Percentiles rank a stretch among this genome's conserved stretches.
Evolutionary conservation across 768 basidiomycete genomes (phyloP).

Genomic region (Rhizopogon vinicolor): DNA sequence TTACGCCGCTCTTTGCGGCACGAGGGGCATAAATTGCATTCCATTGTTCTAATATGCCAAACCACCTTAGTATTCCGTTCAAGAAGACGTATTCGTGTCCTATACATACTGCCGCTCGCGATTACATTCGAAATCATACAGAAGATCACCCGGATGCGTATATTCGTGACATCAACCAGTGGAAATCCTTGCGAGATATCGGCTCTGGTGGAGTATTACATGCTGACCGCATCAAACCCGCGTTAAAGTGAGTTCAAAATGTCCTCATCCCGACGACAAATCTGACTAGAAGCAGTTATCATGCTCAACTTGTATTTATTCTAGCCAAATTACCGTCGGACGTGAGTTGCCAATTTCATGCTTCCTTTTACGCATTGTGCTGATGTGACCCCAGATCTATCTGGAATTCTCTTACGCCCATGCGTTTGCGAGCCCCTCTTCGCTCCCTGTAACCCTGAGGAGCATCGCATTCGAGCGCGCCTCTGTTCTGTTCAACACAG

Average conservation of each 20-base stretch:
- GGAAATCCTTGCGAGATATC: constrained; percentile 61
- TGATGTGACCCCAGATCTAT: constrained; percentile 45
- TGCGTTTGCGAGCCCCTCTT: constrained; percentile 49
- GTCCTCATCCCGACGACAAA: neutral
- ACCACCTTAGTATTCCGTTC: constrained; percentile 70
- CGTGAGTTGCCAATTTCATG: constrained; percentile 33
- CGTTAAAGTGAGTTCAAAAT: constrained; percentile 49
- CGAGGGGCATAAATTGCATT: neutral
- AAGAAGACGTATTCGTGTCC: constrained; percentile 61
- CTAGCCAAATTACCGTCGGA: constrained; percentile 81
- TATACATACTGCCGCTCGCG: constrained; percentile 50
- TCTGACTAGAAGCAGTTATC: constrained; percentile 56
- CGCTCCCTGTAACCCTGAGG: constrained; percentile 55
- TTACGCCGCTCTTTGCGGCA: neutral
- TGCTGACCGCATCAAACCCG: constrained; percentile 47
- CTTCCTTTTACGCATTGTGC: constrained; percentile 8
- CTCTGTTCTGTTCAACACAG: constrained; percentile 79
- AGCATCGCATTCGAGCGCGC: constrained; percentile 84
- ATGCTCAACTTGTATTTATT: constrained; percentile 83
- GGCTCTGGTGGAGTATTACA: constrained; percentile 47
- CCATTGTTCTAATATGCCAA: constrained; percentile 49
- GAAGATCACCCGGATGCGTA: constrained; percentile 84
- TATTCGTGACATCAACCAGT: constrained; percentile 66
- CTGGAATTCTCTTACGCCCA: constrained; percentile 72
- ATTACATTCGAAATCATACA: constrained; percentile 63